Evolutionary conservation across 176 grass and related monocot genomes (phyloP), one percentile per base, ranked within the genome.

Genomic region (Rhipidocladum racemiflorum): DNA sequence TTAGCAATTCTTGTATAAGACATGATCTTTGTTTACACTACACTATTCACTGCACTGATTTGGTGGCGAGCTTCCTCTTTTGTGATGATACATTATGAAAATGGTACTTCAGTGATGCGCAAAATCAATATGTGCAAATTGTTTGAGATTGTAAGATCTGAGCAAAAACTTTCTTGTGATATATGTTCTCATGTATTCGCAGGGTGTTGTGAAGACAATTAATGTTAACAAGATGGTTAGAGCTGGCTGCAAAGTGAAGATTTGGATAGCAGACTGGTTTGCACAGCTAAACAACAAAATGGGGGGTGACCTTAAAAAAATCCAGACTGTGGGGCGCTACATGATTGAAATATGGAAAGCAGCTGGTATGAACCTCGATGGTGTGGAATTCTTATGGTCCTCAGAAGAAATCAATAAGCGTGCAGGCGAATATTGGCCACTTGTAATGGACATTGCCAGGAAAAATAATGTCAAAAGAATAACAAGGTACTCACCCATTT

Each of bases 311-410:
- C 66, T 97, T 12, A 85, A 89, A 42, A 97, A 92, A 72, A 94
- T 97, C 74, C 83, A 81, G 57, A 94, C 85, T 2, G 79, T 97
- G 7, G 94, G 92, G 7, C 80, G 74, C 43, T 97, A 94, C 77
- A 89, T 97, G 65, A 94, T 97, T 53, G 94, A 97, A 53, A 94
- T 97, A 21, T 94, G 94, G 92, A 97, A 92, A 78, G 92, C 90
- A 10, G 77, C 89, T 74, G 92, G 94, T 46, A 97, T 97, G 94
- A 67, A 94, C 38, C 92, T 83, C 3, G 83, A 92, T 4, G 93
- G 89, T 0, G 94, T 97, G 11, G 85, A 92, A 57, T 94, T 97
- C 77, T 71, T 97, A 30, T 97, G 94, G 94, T 92, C 92, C 2
- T 97, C 90, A 18, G 90, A 94, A n/a, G 90, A 97, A 75, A 97